Evolutionary conservation across 2,329 filamentous ascomycete genomes (phyloP).

Genomic region (Aspergillus cejpii): DNA sequence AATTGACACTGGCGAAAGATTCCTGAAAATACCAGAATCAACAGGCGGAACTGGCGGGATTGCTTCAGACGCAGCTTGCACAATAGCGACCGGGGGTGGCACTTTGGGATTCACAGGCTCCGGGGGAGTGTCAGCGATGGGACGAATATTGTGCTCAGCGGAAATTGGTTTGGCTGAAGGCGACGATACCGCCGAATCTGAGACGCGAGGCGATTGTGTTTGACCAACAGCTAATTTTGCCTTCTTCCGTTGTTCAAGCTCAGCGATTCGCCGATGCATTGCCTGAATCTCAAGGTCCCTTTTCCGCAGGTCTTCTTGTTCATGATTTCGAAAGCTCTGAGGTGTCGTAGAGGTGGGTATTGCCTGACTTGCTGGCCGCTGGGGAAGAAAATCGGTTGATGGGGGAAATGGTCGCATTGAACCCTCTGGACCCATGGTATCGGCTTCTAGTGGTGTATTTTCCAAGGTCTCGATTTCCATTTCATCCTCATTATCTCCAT

Average conservation of each 20-base stretch:
- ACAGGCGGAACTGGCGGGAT: not conserved
- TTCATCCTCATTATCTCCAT: conserved; percentile 28
- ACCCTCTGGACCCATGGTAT: conserved; percentile 16
- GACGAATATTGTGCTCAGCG: conserved; percentile 7
- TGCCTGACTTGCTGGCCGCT: conserved; percentile 42
- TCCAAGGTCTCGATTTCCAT: conserved; percentile 28
- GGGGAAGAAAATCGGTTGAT: conserved; percentile 36
- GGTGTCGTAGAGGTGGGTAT: conserved; percentile 31
- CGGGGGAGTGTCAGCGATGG: not conserved
- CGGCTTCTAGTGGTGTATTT: conserved; percentile 16
- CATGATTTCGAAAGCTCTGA: conserved; percentile 31
- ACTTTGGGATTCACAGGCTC: not conserved
- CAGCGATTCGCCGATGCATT: conserved; percentile 46
- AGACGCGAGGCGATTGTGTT: conserved; percentile 30
- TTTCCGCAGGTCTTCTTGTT: conserved; percentile 41
- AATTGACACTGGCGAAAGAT: not conserved
- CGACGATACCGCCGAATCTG: conserved; percentile 21
- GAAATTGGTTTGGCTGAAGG: conserved; percentile 10
- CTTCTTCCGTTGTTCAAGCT: conserved; percentile 42
- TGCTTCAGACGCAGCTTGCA: not conserved
- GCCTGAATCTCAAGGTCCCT: conserved; percentile 46
- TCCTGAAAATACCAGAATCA: not conserved
- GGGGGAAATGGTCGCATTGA: conserved; percentile 42
- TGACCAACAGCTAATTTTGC: conserved; percentile 36
- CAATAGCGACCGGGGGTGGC: not conserved